Conservation (phyloP, 495 filamentous ascomycete genomes). For the Aspergillus egyptiacus region DNA sequence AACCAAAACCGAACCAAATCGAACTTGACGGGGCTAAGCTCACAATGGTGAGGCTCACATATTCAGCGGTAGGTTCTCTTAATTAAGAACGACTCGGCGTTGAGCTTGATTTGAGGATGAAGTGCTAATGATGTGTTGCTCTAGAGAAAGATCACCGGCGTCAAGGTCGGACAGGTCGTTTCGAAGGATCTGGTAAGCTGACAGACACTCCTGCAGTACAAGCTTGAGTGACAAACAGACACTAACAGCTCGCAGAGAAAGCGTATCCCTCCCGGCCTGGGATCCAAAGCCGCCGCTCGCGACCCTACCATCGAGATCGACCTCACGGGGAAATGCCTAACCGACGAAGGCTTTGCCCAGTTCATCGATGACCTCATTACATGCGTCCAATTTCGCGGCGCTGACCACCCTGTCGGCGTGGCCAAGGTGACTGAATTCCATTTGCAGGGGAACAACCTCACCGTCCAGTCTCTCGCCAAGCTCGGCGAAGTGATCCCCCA, state of each 20-base stretch:
- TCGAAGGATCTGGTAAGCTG: conserved; percentile 39
- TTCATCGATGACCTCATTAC: conserved; percentile 35
- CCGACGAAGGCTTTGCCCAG: conserved; percentile 37
- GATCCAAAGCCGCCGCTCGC: conserved; percentile 28
- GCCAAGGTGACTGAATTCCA: conserved; percentile 42
- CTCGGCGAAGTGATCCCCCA: conserved; percentile 36
- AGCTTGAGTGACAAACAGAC: background rate
- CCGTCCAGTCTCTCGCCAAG: conserved; percentile 28
- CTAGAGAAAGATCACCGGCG: conserved; percentile 40
- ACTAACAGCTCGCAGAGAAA: conserved; percentile 27
- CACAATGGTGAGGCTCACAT: conserved; percentile 38
- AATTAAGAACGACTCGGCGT: background rate
- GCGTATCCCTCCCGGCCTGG: conserved; percentile 30
- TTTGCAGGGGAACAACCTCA: conserved; percentile 38
- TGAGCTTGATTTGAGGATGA: background rate
- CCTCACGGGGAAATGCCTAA: conserved; percentile 36
- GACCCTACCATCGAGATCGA: conserved; percentile 45
- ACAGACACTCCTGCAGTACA: background rate
- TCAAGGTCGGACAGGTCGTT: conserved; percentile 39
- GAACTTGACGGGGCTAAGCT: background rate
- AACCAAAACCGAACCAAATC: background rate
- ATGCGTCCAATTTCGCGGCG: conserved; percentile 28
- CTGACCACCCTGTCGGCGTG: conserved; percentile 25
- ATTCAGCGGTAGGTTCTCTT: conserved; percentile 31
- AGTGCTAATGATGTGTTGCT: background rate